phyloP scores from a whole-genome alignment of 352 stramenopile species.

The Phytophthora niederhauseri region DNA sequence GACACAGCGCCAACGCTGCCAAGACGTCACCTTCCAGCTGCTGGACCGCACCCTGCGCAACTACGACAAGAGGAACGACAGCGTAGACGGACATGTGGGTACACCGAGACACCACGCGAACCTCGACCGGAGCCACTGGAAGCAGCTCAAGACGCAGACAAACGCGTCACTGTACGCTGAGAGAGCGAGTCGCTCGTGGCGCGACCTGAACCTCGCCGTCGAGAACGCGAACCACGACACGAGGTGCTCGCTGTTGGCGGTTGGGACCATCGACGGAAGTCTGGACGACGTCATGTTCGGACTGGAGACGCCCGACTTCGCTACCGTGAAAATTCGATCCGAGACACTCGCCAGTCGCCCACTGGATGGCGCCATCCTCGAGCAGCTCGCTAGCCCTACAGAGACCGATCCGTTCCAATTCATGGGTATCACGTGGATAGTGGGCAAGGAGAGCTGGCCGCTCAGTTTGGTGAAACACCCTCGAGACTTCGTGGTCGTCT shows the following conservation, averaged over 20 bases:
- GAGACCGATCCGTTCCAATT: conserved; percentile 32
- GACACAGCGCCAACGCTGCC: conserved; percentile 6
- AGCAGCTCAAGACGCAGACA: conserved; percentile 18
- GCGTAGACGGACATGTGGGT: neutral
- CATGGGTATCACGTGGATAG: conserved; percentile 31
- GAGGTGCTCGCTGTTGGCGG: neutral
- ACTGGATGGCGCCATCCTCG: conserved; percentile 18
- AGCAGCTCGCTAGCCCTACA: conserved; percentile 26
- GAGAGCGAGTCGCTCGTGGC: neutral
- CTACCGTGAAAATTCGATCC: conserved; percentile 14
- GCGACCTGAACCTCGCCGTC: neutral
- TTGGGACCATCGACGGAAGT: neutral
- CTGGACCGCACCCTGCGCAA: conserved; percentile 22
- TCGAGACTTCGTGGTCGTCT: conserved; percentile 28
- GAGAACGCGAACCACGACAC: neutral
- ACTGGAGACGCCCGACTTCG: neutral
- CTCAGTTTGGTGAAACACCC: conserved; percentile 24
- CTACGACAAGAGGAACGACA: conserved; percentile 20
- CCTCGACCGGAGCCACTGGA: conserved; percentile 12
- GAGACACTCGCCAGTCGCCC: conserved; percentile 2
- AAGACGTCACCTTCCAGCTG: conserved; percentile 16
- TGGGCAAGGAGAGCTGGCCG: conserved; percentile 6
- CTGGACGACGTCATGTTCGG: neutral
- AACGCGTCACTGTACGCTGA: conserved; percentile 16
- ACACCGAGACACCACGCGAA: conserved; percentile 7